Base-by-base conservation (phyloP, 768 basidiomycete species). In the Podaxis sp. region DNA sequence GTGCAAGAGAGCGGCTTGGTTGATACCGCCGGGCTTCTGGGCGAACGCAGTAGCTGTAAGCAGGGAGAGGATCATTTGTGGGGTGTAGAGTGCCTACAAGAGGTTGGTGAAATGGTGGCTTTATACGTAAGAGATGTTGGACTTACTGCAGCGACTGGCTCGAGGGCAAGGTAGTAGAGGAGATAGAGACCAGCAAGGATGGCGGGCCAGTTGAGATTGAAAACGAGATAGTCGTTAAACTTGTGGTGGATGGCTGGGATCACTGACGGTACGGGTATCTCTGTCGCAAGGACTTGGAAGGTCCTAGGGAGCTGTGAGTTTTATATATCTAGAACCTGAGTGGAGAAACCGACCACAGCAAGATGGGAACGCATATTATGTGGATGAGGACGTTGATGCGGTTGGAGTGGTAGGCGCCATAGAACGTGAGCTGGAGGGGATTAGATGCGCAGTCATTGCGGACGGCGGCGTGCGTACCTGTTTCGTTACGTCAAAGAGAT, bases 391-490 rank as follows among this genome's bases (percentile, higher is more conserved):
- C 77, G 73, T 99, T 99, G 65, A 86, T 76, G 28, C 85, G 85
- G 73, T 96, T 89, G 15, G 86, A 80, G 74, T 97, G 95, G 76
- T 97, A 97, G 56, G 94, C 89, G 19, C 93, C 94, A 73, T 98
- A 98, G 80, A 96, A 96, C 26, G 88, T 81, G 70, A 98, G 83
- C 94, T 97, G 64, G 26, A 57, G 60, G 36, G 56, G 11, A n/a
- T 63, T 17, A 63, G 55, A 11, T 15, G 22, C 2, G n/a, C 36
- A 4, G n/a, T 26, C 6, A 9, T 3, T 22, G 33, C 5, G 19
- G 38, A 17, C 3, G 22, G n/a, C 11, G 5, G 26, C 5, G 4
- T 11, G 71, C 74, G 6, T 65, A 88, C 91, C 79, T 93, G 91
- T 44, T 87, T 84, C 66, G 89, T 80, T 60, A 92, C 82, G 71